Evolutionary conservation across 208 protist species (phyloP).

Genomic region (Tritrichomonas musculus): DNA sequence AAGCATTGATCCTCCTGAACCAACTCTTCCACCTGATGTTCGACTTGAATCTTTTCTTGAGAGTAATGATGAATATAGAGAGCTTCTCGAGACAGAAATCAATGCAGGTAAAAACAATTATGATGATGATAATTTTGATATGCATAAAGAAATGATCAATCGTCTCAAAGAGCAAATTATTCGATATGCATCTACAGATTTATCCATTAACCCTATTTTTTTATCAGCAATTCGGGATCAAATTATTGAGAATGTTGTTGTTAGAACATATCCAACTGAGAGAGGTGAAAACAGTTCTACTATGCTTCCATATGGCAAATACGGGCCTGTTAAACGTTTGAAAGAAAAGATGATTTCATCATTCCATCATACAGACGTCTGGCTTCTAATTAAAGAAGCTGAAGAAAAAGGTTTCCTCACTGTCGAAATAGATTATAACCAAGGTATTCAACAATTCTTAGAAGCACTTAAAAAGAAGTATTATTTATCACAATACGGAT

Average conservation of each 20-base stretch:
- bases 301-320: not conserved
- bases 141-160: not conserved
- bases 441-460: not conserved
- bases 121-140: not conserved
- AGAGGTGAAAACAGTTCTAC: not conserved
- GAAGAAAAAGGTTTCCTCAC: not conserved
- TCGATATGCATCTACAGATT: not conserved
- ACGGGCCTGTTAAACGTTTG: not conserved
- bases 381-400: constrained; percentile 4
- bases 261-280: not conserved
- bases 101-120: not conserved
- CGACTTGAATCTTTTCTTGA: not conserved
- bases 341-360: not conserved
- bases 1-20: not conserved
- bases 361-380: not conserved
- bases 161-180: not conserved
- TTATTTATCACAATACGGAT: not conserved
- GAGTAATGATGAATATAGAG: not conserved
- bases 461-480: not conserved
- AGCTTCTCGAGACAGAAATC: not conserved
- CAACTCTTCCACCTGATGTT: not conserved
- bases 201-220: not conserved
- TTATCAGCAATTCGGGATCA: not conserved
- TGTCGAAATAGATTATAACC: not conserved
- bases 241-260: not conserved